Evolutionary conservation across 1,284 basidiomycete species (phyloP).

Genomic region (Puccinia triticina): DNA sequence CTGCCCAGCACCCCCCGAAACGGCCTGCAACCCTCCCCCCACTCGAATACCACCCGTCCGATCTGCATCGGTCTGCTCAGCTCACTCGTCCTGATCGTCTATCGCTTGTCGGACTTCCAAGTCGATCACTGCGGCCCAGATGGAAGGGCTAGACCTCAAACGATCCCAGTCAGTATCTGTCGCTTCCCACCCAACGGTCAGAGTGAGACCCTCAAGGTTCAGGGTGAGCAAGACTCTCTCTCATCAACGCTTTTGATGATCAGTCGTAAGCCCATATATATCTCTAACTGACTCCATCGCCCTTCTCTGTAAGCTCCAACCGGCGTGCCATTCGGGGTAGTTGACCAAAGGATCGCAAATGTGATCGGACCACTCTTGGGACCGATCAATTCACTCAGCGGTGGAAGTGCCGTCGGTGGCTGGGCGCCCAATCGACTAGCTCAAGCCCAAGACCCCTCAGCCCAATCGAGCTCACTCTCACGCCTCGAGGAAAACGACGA

Average conservation of each 20-base stretch:
- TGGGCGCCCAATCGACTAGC: slow-evolving; percentile 19
- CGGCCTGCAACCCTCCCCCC: neutral
- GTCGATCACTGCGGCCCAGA: slow-evolving; percentile 4
- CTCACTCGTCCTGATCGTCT: slow-evolving; percentile 39
- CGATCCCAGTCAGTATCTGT: slow-evolving; percentile 31
- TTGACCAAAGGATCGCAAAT: slow-evolving; percentile 78
- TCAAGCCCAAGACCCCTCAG: neutral
- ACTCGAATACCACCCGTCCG: neutral
- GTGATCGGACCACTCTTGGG: slow-evolving; percentile 67
- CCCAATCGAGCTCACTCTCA: neutral
- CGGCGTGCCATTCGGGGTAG: slow-evolving; percentile 76
- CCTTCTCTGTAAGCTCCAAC: neutral
- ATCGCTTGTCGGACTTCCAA: slow-evolving; percentile 29
- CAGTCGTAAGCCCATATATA: neutral
- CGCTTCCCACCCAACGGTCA: slow-evolving; percentile 22
- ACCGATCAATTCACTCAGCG: slow-evolving; percentile 38
- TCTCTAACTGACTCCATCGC: neutral
- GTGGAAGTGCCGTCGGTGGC: slow-evolving; percentile 39
- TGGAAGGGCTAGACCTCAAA: slow-evolving; percentile 34
- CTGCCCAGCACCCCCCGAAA: neutral
- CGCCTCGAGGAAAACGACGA: slow-evolving; percentile 65
- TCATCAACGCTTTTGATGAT: too few relatives aligned
- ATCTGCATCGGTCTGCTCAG: slow-evolving; percentile 44
- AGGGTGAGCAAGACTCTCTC: slow-evolving; percentile 20
- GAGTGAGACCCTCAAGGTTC: slow-evolving; percentile 33